phyloP scores from a whole-genome alignment of 2,329 filamentous ascomycete species.

The Ophiosphaerella korrae region DNA sequence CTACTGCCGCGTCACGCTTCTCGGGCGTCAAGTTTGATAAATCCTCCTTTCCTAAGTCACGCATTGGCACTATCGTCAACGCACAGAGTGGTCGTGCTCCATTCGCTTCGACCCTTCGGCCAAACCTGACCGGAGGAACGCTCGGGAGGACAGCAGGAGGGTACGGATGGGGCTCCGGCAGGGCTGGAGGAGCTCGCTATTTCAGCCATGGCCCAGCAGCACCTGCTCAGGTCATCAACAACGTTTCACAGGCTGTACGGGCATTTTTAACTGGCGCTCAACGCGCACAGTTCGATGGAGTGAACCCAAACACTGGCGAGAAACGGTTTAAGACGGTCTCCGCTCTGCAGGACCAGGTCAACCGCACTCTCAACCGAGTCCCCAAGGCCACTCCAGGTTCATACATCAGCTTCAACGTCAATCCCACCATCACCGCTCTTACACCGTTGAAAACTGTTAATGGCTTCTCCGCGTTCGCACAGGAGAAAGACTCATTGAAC shows the following conservation, averaged over 20 bases:
- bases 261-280: conserved; percentile 92
- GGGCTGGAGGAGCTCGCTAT: conserved; percentile 75
- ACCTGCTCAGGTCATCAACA: conserved; percentile 89
- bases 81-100: conserved; percentile 77
- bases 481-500: conserved; percentile 67
- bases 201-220: conserved; percentile 87
- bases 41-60: conserved; percentile 61
- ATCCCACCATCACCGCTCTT: conserved; percentile 87
- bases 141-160: conserved; percentile 85
- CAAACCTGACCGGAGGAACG: conserved; percentile 88
- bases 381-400: conserved; percentile 70
- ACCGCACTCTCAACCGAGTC: conserved; percentile 67
- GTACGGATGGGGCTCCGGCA: conserved; percentile 76
- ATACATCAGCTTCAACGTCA: conserved; percentile 85
- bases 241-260: conserved; percentile 90
- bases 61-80: conserved; percentile 60
- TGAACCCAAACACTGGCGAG: conserved; percentile 70
- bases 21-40: conserved; percentile 55
- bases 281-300: conserved; percentile 83
- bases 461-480: conserved; percentile 51
- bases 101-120: conserved; percentile 85
- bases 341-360: conserved; percentile 72
- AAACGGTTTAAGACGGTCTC: conserved; percentile 81
- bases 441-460: conserved; percentile 69
- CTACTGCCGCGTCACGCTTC: conserved; percentile 51